Percentiles rank a stretch among this genome's conserved stretches.
These are phyloP conservation scores for Penicillium sp. DNA, from an alignment of 2,329 filamentous ascomycete genomes.

Conservation along the genomic window DNA sequence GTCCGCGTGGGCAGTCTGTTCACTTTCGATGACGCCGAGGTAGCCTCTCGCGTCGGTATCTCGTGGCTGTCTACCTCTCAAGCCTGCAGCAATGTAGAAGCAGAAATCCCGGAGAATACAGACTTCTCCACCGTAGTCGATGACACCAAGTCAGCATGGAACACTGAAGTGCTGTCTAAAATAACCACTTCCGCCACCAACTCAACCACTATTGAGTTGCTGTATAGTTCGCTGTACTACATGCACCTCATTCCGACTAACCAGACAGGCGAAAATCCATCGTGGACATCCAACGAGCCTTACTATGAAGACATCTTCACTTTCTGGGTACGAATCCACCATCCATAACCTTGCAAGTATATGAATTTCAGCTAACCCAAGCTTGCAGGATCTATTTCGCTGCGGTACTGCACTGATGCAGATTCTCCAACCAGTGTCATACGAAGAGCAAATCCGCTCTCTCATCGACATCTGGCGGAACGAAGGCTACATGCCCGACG, in stretches of 20 bases:
- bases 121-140: conserved; percentile 54
- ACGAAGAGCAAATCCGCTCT: conserved; percentile 65
- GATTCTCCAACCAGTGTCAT: conserved; percentile 60
- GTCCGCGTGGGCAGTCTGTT: conserved; percentile 46
- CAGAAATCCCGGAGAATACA: conserved; percentile 62
- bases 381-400: conserved; percentile 64
- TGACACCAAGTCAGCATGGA: conserved; percentile 58
- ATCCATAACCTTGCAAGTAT: too few species aligned
- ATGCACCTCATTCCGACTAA: conserved; percentile 70
- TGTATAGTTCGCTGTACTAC: conserved; percentile 67
- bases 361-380: conserved; percentile 50
- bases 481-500: conserved; percentile 70
- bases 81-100: conserved; percentile 65
- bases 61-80: conserved; percentile 66
- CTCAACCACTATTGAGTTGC: conserved; percentile 52
- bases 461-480: conserved; percentile 68
- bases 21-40: conserved; percentile 45
- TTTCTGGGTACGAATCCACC: conserved; percentile 56
- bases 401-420: conserved; percentile 67
- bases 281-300: conserved; percentile 62
- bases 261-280: conserved; percentile 68
- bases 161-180: conserved; percentile 64
- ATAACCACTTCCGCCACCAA: conserved; percentile 66
- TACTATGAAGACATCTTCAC: conserved; percentile 74
- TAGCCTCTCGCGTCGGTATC: conserved; percentile 61